Percentiles rank a stretch among this genome's conserved stretches.
Conservation (phyloP, 75 land plant genomes). For the Sequoiadendron giganteum region DNA sequence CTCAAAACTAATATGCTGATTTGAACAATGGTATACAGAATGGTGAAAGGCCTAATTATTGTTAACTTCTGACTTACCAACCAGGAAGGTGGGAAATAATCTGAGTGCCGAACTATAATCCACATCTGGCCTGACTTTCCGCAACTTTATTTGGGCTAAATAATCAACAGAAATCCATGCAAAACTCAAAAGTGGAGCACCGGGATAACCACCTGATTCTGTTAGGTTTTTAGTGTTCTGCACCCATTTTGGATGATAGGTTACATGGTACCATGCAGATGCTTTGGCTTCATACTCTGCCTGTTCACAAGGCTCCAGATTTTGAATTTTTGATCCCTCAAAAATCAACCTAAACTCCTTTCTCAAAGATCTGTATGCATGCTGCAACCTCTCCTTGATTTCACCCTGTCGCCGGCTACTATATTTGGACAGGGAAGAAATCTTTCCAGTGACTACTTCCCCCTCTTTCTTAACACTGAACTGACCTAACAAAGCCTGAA, state of each 20-base stretch:
- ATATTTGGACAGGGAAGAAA: conserved; percentile 66
- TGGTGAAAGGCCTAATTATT: background rate
- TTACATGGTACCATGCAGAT: conserved; percentile 96
- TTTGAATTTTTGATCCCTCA: conserved; percentile 30
- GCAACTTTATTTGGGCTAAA: conserved; percentile 58
- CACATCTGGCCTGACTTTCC: conserved; percentile 7
- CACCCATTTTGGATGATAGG: conserved; percentile 68
- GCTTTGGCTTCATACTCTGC: conserved; percentile 61
- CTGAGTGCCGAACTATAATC: background rate
- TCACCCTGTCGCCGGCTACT: conserved; percentile 65
- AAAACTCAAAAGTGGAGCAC: conserved; percentile 57
- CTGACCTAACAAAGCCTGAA: conserved; percentile 58
- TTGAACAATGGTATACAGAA: background rate
- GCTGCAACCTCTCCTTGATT: conserved; percentile 62
- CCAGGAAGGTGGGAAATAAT: background rate
- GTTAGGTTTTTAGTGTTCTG: conserved; percentile 26
- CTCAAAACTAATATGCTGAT: background rate
- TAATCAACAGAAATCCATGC: conserved; percentile 88
- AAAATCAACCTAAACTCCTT: conserved; percentile 63
- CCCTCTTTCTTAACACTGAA: conserved; percentile 72
- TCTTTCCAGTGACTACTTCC: conserved; percentile 77
- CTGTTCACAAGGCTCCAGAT: conserved; percentile 31
- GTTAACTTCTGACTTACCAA: background rate
- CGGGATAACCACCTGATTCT: conserved; percentile 26
- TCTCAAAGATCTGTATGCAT: conserved; percentile 50